Evolutionary conservation across 2,329 filamentous ascomycete species (phyloP).

Genomic region (Sporothrix globosa): DNA sequence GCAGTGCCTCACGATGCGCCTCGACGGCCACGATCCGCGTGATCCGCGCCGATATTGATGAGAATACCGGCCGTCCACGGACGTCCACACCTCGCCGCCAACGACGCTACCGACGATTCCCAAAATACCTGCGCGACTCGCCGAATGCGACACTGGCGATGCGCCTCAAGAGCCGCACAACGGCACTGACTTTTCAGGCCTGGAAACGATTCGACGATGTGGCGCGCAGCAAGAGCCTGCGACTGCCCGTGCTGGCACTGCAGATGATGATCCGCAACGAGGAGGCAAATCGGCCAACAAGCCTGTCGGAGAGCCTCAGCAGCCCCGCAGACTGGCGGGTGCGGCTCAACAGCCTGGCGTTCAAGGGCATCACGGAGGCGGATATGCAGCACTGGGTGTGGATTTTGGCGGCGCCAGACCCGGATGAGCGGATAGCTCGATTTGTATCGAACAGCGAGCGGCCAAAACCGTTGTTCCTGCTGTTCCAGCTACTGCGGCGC

Average conservation of each 20-base stretch:
- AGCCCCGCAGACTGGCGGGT: slow-evolving; percentile 41
- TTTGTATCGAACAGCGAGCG: slow-evolving; percentile 42
- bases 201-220: slow-evolving; percentile 35
- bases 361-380: slow-evolving; percentile 43
- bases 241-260: slow-evolving; percentile 39
- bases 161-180: slow-evolving; percentile 31
- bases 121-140: slow-evolving; percentile 35
- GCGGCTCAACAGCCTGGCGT: slow-evolving; percentile 41
- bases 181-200: slow-evolving; percentile 31
- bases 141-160: slow-evolving; percentile 35
- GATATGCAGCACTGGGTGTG: slow-evolving; percentile 49
- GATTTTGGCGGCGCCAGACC: slow-evolving; percentile 45
- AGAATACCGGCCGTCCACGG: background rate
- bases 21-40: slow-evolving; percentile 4
- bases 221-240: slow-evolving; percentile 37
- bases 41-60: slow-evolving; percentile 22
- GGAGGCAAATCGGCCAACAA: slow-evolving; percentile 35
- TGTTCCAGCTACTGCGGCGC: slow-evolving; percentile 45
- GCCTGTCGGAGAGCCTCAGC: slow-evolving; percentile 36
- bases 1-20: background rate
- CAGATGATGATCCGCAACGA: slow-evolving; percentile 39
- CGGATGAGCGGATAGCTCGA: slow-evolving; percentile 45
- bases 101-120: slow-evolving; percentile 21
- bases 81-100: background rate
- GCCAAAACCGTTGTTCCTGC: slow-evolving; percentile 48